A percentile compares a stretch with the other conserved stretches of the same genome.
Evolutionary conservation across 1,139 yeast genomes (phyloP).

Genomic region (Taphrina wiesneri): DNA sequence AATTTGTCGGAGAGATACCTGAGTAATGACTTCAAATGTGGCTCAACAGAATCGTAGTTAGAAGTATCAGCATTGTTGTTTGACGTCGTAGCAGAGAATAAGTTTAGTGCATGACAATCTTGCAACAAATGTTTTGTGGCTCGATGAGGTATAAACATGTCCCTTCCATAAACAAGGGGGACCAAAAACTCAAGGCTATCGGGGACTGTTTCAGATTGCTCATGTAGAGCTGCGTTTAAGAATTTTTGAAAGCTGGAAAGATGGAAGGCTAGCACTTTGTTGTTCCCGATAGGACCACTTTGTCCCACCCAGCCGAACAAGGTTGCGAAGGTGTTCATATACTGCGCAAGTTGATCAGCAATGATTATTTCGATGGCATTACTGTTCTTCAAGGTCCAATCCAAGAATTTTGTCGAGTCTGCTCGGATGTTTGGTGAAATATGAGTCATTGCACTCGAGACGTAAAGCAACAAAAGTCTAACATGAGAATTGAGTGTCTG

Average conservation of each 20-base stretch:
- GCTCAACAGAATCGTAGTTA: background rate
- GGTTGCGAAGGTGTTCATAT: slow-evolving; percentile 5
- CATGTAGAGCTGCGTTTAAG: background rate
- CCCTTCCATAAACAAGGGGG: background rate
- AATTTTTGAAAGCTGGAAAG: slow-evolving; percentile 1
- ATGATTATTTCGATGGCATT: slow-evolving; percentile 36
- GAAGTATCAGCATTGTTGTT: background rate
- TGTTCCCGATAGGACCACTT: background rate
- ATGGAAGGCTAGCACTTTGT: background rate
- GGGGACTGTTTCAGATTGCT: background rate
- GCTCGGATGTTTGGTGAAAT: slow-evolving; percentile 71
- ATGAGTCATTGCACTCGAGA: slow-evolving; percentile 95
- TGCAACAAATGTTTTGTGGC: background rate
- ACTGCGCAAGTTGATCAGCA: background rate
- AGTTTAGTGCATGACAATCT: background rate
- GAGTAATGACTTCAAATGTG: background rate
- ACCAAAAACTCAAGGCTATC: background rate
- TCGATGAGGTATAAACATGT: slow-evolving; percentile 2
- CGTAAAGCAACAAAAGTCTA: slow-evolving; percentile 64
- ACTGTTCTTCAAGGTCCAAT: slow-evolving; percentile 52
- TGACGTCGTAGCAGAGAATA: background rate
- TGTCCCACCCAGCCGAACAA: slow-evolving; percentile 19
- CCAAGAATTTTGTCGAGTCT: slow-evolving; percentile 66
- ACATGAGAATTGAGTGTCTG: slow-evolving; percentile 60
- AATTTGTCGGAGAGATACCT: slow-evolving; percentile 11